These are phyloP conservation scores for Fraxinus sp. DNA, from an alignment of 305 asterid genomes.

Conservation along the genomic window DNA sequence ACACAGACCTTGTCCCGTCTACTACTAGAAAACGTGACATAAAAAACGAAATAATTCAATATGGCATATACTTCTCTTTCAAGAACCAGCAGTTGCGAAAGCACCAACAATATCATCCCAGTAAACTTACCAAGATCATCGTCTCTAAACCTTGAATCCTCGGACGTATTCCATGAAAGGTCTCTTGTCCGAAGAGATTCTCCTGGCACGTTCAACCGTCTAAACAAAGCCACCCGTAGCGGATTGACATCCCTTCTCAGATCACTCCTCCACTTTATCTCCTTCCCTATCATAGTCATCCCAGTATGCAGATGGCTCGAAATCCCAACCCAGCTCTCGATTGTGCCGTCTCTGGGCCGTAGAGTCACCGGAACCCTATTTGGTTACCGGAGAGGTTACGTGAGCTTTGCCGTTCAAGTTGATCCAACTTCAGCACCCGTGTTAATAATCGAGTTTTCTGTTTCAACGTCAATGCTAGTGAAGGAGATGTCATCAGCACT, in stretches of 20 bases:
- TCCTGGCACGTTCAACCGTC: constrained; percentile 17
- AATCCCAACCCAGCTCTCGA: constrained; percentile 31
- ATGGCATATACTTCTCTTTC: constrained; percentile 35
- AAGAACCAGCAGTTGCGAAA: constrained; percentile 46
- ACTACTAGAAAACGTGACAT: not conserved
- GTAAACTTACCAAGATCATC: constrained; percentile 30
- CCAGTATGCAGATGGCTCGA: constrained; percentile 41
- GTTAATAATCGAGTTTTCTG: constrained; percentile 43
- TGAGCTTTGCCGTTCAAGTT: constrained; percentile 49
- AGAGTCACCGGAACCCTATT: constrained; percentile 57
- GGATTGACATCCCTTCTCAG: constrained; percentile 35
- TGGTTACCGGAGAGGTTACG: constrained; percentile 56
- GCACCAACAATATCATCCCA: constrained; percentile 43
- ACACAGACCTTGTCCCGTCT: constrained; percentile 16
- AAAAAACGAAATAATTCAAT: not conserved
- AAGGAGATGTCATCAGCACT: constrained; percentile 61
- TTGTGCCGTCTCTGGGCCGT: constrained; percentile 53
- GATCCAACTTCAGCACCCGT: constrained; percentile 39
- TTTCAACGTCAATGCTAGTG: constrained; percentile 47
- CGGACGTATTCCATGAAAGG: constrained; percentile 20
- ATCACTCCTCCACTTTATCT: constrained; percentile 41
- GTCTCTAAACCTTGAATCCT: constrained; percentile 23
- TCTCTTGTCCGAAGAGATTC: constrained; percentile 22
- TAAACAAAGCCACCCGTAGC: constrained; percentile 24
- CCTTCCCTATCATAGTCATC: constrained; percentile 40